phyloP scores from a whole-genome alignment of 1,284 basidiomycete species.

The Cutaneotrichosporon spelunceum region DNA sequence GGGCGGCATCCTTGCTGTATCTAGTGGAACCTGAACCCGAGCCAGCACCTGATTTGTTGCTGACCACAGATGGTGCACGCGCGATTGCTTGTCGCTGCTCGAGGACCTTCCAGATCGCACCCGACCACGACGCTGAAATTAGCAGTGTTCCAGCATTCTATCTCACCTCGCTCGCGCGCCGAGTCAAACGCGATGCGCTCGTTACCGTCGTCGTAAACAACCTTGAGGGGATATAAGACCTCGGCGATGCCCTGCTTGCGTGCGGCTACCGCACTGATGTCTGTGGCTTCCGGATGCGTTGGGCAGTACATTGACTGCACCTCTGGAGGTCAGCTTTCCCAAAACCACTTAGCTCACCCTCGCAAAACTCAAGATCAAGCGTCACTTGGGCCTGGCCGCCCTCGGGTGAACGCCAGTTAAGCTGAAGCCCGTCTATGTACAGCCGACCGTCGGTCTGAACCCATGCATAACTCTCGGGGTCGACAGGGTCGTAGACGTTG shows the following conservation, averaged over 20 bases:
- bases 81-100: conserved; percentile 27
- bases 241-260: conserved; percentile 63
- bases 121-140: conserved; percentile 1
- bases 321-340: conserved; percentile 51
- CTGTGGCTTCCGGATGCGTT: conserved; percentile 70
- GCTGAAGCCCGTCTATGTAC: conserved; percentile 70
- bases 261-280: conserved; percentile 78
- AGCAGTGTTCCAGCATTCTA: not conserved
- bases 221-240: conserved; percentile 76
- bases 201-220: conserved; percentile 78
- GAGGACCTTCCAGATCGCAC: conserved; percentile 36
- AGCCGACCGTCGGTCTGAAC: conserved; percentile 76
- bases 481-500: conserved; percentile 65
- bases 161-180: conserved; percentile 62
- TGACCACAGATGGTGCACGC: conserved; percentile 25
- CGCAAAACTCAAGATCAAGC: conserved; percentile 73
- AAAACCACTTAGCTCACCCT: conserved; percentile 34
- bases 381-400: conserved; percentile 76
- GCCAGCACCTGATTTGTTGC: conserved; percentile 25
- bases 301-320: conserved; percentile 75
- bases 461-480: conserved; percentile 72
- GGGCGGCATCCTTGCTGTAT: conserved; percentile 14
- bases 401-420: conserved; percentile 74
- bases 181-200: conserved; percentile 80
- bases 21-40: conserved; percentile 43